Base-by-base conservation (phyloP, 2,329 filamentous ascomycete genomes). In the Davidsoniella neocaledoniae region DNA sequence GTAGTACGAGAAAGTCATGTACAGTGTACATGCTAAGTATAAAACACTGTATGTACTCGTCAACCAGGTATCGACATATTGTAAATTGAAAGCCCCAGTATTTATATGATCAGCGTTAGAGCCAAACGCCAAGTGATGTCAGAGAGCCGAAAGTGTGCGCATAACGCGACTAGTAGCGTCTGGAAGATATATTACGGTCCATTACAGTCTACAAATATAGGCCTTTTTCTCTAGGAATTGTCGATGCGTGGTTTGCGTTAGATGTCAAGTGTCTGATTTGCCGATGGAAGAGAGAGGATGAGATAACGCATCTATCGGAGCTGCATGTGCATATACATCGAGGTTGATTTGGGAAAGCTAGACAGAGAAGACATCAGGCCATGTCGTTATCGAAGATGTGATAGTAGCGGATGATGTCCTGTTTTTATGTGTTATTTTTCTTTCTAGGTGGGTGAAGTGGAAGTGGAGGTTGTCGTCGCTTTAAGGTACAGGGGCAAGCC, bases 401-500 rank as follows among this genome's bases (percentile, higher is more conserved):
- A 12, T 12, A 33, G 29, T 5, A 33, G 7, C 29, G 29, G 14
- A 16, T 40, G 36, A 36, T 33, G 29, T 33, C 29, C 29, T 37
- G 29, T 36, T 10, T 17, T 37, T 8, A 10, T n/a, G 26, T 38
- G 14, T 14, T 17, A 23, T 36, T 3, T n/a, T 23, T 23, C 21
- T 5, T 23, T 23, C 21, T 5, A 23, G 21, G 21, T 23, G 21
- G 21, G 21, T 23, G 21, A 23, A 23, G 21, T 23, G 21, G 21
- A 23, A 23, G 21, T 14, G n/a, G 44, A 46, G 12, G 23, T 29
- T 19, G 55, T 60, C 58, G 55, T 43, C 53, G 26, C 44, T 48
- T 52, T 46, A 50, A 50, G 36, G 49, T 50, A 44, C 43, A 50
- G 49, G 43, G 42, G 41, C 37, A 45, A 26, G 38, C 49, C 44